Base-by-base conservation (phyloP, 371 early-diverging fungal genomes). In the Lichtheimia hyalospora region DNA sequence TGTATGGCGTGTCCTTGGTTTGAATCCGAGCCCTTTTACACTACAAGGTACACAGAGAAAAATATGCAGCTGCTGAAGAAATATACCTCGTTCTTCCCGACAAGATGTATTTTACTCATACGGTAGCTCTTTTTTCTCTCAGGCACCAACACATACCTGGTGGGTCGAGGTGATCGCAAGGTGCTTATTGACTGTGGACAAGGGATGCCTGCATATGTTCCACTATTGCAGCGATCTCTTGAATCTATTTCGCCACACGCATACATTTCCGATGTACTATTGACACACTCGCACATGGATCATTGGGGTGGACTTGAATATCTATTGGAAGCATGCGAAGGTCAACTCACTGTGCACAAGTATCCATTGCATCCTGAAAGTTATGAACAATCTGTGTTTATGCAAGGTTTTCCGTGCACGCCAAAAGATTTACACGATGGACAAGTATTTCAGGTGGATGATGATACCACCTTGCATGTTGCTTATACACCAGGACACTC, bases 61-160 rank as follows among this genome's bases (percentile, higher is more conserved):
- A 21, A 28, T 14, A 46, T 21, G 21, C 34, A 34, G 34, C 34
- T 34, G 34, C 21, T 15, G 51, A 24, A 48, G 28, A 40, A 24
- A 46, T 23, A 23, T 51, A 34, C 34, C 34, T 10, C 34, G 10
- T 34, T 34, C 34, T 34, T 8, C 34, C 34, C 34, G 34, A 34
- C 6, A 34, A 34, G 34, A 34, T 34, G 34, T 34, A 34, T 34
- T 34, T 34, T 34, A 34, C 34, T 34, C 34, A 34, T 10, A 34
- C 34, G 0, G 10, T 34, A 8, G 34, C 23, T 20, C 25, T 15
- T n/a, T 24, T 21, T 18, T n/a, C 10, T 42, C 10, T 27, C 48
- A 85, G 87, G 95, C 20, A 93, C 96, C 28, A 96, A 96, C 63
- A 92, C 92, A 0, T 96, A 94, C 62, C 54, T 96, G 15, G 75